Evolutionary conservation across 371 early-diverging fungal species (phyloP).

Genomic region (Syncephalastrum monosporum): DNA sequence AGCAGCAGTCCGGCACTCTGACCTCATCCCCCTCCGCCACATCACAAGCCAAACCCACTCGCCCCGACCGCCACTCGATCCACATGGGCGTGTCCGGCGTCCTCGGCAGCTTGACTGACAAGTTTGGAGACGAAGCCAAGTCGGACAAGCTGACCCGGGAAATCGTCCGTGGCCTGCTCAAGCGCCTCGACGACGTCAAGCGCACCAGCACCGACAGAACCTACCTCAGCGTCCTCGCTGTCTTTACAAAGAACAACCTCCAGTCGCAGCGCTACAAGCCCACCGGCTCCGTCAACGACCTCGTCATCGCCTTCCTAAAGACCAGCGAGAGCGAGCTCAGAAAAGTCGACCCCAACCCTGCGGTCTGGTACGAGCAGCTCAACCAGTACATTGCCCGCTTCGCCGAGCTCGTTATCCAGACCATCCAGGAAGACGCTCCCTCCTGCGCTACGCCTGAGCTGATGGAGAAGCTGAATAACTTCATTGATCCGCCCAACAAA

Average conservation of each 20-base stretch:
- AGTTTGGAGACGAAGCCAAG: slow-evolving; percentile 32
- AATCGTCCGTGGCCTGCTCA: slow-evolving; percentile 28
- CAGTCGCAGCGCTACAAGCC: slow-evolving; percentile 35
- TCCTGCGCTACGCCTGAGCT: slow-evolving; percentile 38
- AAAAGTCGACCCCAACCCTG: slow-evolving; percentile 16
- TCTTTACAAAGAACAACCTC: slow-evolving; percentile 20
- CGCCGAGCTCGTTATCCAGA: slow-evolving; percentile 37
- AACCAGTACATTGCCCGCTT: slow-evolving; percentile 32
- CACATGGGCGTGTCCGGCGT: slow-evolving; percentile 21
- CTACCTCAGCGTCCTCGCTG: slow-evolving; percentile 23
- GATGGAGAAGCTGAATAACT: slow-evolving; percentile 32
- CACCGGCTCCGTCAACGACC: slow-evolving; percentile 35
- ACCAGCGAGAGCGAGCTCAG: slow-evolving; percentile 31
- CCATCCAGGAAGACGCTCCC: slow-evolving; percentile 41
- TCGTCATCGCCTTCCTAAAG: slow-evolving; percentile 35
- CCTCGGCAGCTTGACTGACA: slow-evolving; percentile 29
- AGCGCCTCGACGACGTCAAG: slow-evolving; percentile 35
- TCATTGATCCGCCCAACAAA: slow-evolving; percentile 18
- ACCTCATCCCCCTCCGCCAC: not conserved
- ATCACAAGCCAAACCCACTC: slow-evolving; percentile 1
- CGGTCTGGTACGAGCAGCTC: slow-evolving; percentile 29
- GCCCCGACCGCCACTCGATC: slow-evolving; percentile 11
- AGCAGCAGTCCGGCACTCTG: slow-evolving; percentile 11
- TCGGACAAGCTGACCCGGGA: slow-evolving; percentile 41
- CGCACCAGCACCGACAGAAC: slow-evolving; percentile 20